Evolutionary conservation across 2,329 filamentous ascomycete species (phyloP), one percentile per base, ranked within the genome.

Genomic region (Penicillium hesseltinei): DNA sequence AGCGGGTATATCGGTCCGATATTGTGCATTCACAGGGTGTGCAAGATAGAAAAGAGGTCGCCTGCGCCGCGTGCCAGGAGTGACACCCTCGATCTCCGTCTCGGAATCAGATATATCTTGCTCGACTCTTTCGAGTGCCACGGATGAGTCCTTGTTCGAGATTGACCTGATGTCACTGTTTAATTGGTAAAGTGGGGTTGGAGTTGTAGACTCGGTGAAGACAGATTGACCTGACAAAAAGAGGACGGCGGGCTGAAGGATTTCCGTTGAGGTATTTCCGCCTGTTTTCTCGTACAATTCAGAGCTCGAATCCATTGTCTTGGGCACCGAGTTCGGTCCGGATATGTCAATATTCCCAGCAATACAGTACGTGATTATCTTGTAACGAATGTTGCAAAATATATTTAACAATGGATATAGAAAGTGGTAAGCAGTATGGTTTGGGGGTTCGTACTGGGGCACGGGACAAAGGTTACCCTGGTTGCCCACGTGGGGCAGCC

Each of bases 11-110:
- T 63, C 62, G 5, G 36, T 50, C 9, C 62, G 62, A 42, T 64
- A 64, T 35, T 51, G 61, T 1, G 61, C 62, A 50, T 63, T 51
- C 19, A 33, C 29, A 6, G 62, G 62, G 15, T 64, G 62, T 6
- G 47, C 61, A 3, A 64, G 49, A 39, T 63, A 54, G 49, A 56
- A 63, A 11, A 63, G 4, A 8, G 21, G 38, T 17, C 11, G 27
- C 7, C 42, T 54, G 21, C 4, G 27, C 15, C 15, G n/a, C 1
- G 33, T 48, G 17, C 19, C 11, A 27, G 25, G 6, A 33, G 27
- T 42, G 7, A 4, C 19, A 6, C n/a, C 13, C 5, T 53, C 23
- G 10, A 2, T 13, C 8, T 39, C n/a, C 0, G 10, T 29, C 33
- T 39, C 8, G 29, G 9, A 23, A 10, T n/a, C 40, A 8, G 42